Percentiles rank a stretch among this genome's conserved stretches.
phyloP scores from a whole-genome alignment of 495 filamentous ascomycete species.

The Astrothelium macrocarpum region DNA sequence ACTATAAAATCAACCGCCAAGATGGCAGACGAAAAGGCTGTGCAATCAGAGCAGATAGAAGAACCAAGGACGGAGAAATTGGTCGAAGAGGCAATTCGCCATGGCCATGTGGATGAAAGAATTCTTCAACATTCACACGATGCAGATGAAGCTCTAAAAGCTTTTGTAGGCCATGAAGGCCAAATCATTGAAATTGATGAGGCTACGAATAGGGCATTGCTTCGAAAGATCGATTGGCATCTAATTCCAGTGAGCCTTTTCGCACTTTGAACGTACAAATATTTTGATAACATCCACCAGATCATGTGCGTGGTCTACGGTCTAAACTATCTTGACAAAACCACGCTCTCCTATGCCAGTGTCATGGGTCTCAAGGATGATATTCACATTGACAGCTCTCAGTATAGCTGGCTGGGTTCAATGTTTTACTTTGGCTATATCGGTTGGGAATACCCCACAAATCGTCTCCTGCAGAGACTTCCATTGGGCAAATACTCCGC shows the following conservation, averaged over 20 bases:
- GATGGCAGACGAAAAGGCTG: neutral
- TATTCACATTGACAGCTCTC: constrained; percentile 33
- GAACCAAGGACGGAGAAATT: neutral
- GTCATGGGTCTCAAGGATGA: constrained; percentile 42
- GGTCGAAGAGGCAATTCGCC: constrained; percentile 17
- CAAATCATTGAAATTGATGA: constrained; percentile 45
- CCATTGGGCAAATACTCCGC: constrained; percentile 41
- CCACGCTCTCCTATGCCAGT: constrained; percentile 44
- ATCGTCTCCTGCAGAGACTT: constrained; percentile 49
- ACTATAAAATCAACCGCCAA: neutral
- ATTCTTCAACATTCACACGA: constrained; percentile 46
- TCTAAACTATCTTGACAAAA: constrained; percentile 51
- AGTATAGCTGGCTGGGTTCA: constrained; percentile 47
- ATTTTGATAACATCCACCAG: constrained; percentile 8
- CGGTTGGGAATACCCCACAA: constrained; percentile 46
- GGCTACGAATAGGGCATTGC: constrained; percentile 39
- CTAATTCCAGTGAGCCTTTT: constrained; percentile 27
- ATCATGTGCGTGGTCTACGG: constrained; percentile 32
- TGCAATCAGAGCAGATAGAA: neutral
- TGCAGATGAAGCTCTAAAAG: constrained; percentile 53
- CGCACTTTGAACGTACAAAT: neutral
- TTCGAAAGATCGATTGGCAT: constrained; percentile 34
- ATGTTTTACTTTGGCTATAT: constrained; percentile 45
- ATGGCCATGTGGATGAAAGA: constrained; percentile 26
- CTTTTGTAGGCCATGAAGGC: constrained; percentile 40